Evolutionary conservation across 192 early-diverging fungal genomes (phyloP).

Genomic region (Chytriomyces confervae): DNA sequence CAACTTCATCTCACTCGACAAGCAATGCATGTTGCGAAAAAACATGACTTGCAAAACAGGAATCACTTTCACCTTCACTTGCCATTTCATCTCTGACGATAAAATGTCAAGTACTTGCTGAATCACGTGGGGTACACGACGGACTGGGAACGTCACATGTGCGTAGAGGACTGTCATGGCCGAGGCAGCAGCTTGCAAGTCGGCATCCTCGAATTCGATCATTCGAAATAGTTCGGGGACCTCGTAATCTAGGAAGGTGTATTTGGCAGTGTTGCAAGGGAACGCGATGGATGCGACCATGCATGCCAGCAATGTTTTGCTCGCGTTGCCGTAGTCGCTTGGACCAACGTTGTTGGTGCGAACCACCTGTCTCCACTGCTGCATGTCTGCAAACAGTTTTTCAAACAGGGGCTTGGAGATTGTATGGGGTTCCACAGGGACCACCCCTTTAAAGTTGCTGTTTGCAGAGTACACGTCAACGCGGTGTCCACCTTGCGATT

Average conservation of each 20-base stretch:
- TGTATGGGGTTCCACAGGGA: background rate
- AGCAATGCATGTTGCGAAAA: conserved; percentile 80
- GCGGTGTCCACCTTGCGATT: background rate
- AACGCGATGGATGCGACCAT: conserved; percentile 60
- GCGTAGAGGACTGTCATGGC: conserved; percentile 58
- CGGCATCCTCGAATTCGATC: conserved; percentile 76
- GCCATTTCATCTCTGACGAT: conserved; percentile 63
- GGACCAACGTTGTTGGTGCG: conserved; percentile 1
- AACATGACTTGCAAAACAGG: conserved; percentile 86
- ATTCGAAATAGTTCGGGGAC: conserved; percentile 69
- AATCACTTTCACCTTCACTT: conserved; percentile 76
- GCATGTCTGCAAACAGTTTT: conserved; percentile 5
- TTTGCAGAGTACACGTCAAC: background rate
- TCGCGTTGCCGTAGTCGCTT: conserved; percentile 72
- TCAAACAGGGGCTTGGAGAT: background rate
- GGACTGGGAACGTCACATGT: conserved; percentile 58
- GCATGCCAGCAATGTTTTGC: conserved; percentile 80
- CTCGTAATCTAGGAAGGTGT: conserved; percentile 51
- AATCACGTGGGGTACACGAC: conserved; percentile 54
- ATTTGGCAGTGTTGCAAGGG: conserved; percentile 60
- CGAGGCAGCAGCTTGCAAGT: conserved; percentile 67
- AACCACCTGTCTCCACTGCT: conserved; percentile 5
- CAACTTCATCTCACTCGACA: conserved; percentile 62
- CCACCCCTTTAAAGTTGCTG: conserved; percentile 5
- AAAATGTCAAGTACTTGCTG: conserved; percentile 64